phyloP scores from a whole-genome alignment of 2,329 filamentous ascomycete genomes.

The Lachnellula suecica region DNA sequence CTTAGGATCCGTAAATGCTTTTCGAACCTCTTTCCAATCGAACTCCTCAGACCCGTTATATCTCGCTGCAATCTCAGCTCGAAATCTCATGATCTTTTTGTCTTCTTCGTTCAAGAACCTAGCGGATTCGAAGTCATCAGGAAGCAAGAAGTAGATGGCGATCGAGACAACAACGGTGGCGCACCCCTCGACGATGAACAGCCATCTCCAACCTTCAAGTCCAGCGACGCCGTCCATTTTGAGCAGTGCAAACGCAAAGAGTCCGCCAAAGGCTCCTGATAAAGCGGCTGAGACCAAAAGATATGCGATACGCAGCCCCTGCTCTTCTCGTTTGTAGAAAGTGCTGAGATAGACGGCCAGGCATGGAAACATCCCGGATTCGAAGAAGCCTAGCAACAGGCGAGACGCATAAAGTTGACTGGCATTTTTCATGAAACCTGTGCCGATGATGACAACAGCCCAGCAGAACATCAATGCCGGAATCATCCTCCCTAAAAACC shows the following conservation, averaged over 20 bases:
- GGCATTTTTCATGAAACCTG: constrained; percentile 44
- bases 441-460: constrained; percentile 47
- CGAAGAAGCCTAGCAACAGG: constrained; percentile 46
- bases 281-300: constrained; percentile 53
- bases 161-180: constrained; percentile 42
- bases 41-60: constrained; percentile 42
- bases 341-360: constrained; percentile 50
- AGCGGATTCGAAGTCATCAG: constrained; percentile 45
- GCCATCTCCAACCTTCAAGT: constrained; percentile 45
- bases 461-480: constrained; percentile 36
- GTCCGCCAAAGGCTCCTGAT: constrained; percentile 50
- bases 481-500: too few species aligned
- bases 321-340: constrained; percentile 55
- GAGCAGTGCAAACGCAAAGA: constrained; percentile 50
- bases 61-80: constrained; percentile 37
- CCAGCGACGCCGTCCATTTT: constrained; percentile 45
- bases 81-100: constrained; percentile 48
- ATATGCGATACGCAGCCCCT: constrained; percentile 52
- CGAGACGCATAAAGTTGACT: constrained; percentile 44
- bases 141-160: constrained; percentile 46
- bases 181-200: constrained; percentile 50
- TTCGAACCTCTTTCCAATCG: constrained; percentile 48
- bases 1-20: constrained; percentile 49
- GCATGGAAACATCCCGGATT: constrained; percentile 49
- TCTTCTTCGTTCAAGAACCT: constrained; percentile 49